A percentile compares a stretch with the other conserved stretches of the same genome.
Evolutionary conservation across 108 stramenopile genomes (phyloP).

Genomic region (Cyclotella cryptica): DNA sequence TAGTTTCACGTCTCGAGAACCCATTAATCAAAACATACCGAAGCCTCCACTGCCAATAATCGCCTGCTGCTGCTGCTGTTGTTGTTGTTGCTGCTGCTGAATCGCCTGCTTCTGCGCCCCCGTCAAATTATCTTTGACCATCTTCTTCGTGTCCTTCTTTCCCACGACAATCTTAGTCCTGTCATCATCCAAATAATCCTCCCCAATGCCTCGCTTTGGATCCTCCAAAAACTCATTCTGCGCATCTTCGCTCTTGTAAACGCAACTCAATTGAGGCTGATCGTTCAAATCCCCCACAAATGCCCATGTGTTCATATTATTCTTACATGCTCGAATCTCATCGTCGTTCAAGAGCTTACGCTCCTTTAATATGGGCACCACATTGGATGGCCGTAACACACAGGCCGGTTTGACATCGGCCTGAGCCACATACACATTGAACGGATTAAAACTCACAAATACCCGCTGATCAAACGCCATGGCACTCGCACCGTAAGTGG

Average conservation of each 20-base stretch:
- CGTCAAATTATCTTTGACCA: conserved; percentile 78
- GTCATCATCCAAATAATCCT: conserved; percentile 94
- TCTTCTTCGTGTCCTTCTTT: conserved; percentile 57
- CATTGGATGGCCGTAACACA: conserved; percentile 87
- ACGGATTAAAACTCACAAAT: conserved; percentile 96
- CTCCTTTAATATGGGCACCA: conserved; percentile 85
- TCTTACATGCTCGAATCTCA: conserved; percentile 89
- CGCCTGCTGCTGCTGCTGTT: neutral
- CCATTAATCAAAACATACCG: neutral
- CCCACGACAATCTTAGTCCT: conserved; percentile 30
- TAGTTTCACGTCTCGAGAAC: neutral
- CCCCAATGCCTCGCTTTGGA: conserved; percentile 92
- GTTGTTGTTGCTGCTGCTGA: conserved; percentile 20
- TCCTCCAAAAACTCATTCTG: conserved; percentile 96
- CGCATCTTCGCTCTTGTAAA: conserved; percentile 95
- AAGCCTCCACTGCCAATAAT: neutral
- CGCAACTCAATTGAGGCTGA: conserved; percentile 93
- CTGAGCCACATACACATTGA: conserved; percentile 95
- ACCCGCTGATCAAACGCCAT: conserved; percentile 96
- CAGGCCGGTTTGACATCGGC: conserved; percentile 97
- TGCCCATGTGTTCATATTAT: conserved; percentile 96
- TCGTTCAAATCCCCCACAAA: conserved; percentile 94
- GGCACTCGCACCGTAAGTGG: conserved; percentile 87
- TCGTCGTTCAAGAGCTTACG: conserved; percentile 83
- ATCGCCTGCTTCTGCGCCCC: conserved; percentile 64